phyloP scores from a whole-genome alignment of 305 asterid genomes.

The Galium porrigens region DNA sequence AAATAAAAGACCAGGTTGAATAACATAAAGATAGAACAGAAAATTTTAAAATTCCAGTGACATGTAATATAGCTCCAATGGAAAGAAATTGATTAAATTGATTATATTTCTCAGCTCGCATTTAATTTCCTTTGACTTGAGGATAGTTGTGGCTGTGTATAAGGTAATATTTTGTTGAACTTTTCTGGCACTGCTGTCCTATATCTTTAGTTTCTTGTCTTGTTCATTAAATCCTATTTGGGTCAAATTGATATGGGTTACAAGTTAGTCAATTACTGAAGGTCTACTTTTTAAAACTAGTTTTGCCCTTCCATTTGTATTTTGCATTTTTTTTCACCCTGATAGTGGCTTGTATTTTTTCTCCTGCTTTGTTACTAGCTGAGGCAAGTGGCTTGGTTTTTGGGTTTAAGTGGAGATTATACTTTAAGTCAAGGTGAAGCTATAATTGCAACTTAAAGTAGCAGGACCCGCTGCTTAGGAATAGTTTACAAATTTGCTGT shows the following conservation, averaged over 20 bases:
- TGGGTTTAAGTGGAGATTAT: not conserved
- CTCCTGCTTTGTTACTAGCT: not conserved
- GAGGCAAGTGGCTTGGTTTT: slow-evolving; percentile 3
- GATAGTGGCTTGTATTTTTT: not conserved
- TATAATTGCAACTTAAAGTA: not conserved
- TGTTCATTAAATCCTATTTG: not conserved
- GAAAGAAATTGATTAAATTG: not conserved
- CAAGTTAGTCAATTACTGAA: not conserved
- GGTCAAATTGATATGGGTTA: not conserved
- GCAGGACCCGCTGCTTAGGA: not conserved
- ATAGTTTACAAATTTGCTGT: not conserved
- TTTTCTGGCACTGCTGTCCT: not conserved
- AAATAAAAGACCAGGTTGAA: not conserved
- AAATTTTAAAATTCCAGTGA: not conserved
- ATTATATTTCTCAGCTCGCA: not conserved
- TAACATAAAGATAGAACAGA: not conserved
- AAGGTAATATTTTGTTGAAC: not conserved
- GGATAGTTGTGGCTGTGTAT: not conserved
- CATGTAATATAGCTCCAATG: not conserved
- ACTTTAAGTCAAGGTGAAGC: not conserved
- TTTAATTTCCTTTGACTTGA: not conserved
- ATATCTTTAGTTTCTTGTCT: not conserved
- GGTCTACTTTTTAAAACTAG: not conserved
- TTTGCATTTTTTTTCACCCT: not conserved
- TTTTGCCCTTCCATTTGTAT: not conserved